Evolutionary conservation across 768 basidiomycete genomes (phyloP), one percentile per base, ranked within the genome.

Genomic region (Strobilomyces echinocephalus): DNA sequence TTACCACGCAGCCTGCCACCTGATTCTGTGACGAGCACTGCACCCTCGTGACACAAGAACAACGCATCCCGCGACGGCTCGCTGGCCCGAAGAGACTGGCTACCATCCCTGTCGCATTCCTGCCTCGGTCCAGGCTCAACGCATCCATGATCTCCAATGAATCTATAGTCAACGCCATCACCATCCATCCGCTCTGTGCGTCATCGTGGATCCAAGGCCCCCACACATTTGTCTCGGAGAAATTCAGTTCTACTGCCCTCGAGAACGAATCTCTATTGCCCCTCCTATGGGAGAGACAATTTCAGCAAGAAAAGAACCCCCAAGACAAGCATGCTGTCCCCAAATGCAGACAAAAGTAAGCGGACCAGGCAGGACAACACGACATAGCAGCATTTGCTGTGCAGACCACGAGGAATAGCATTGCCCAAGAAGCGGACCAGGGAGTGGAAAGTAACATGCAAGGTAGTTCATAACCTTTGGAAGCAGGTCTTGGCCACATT

Each of bases 221-320:
- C 62, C 49, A 18, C 54, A 50, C 61, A 33, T 26, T 35, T 50
- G 42, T 59, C 59, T 54, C 56, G 31, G 59, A 69, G 61, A 57
- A 66, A 67, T 53, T 64, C 60, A 54, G 60, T 58, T 54, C 54
- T 55, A 52, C 64, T 68, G 72, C 65, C 68, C 72, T 74, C 75
- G 79, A 82, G 81, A 78, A 74, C 78, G 66, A 79, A 76, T 78
- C 80, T 80, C 79, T 81, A 63, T 77, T 78, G 69, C 60, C 69
- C 65, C 62, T 72, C 77, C 77, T 76, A 61, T 36, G 61, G 74
- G 68, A 74, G 60, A 59, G 64, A 55, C 70, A 78, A 78, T 67
- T 74, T 71, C 72, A 70, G 60, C 59, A 33, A 58, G 56, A 50
- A 56, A 55, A 47, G 48, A 59, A 48, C 42, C 54, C 47, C 55